phyloP scores from a whole-genome alignment of 441 rosid species.

The Erysimum pusillum region DNA sequence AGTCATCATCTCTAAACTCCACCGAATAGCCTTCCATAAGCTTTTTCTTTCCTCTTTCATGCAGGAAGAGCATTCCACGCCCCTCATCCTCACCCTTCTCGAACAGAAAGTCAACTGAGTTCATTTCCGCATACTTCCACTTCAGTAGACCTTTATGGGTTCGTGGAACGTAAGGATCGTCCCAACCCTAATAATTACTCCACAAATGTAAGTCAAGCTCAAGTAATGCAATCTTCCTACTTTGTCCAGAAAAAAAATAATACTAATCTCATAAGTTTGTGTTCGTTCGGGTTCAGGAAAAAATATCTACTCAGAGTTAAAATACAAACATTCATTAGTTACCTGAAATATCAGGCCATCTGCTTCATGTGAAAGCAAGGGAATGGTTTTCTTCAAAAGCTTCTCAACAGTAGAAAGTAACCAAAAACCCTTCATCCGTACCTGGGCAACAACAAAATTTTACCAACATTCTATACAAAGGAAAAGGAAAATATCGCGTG shows the following conservation, averaged over 20 bases:
- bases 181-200: slow-evolving; percentile 80
- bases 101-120: slow-evolving; percentile 89
- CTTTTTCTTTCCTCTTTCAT: slow-evolving; percentile 84
- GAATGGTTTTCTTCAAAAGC: slow-evolving; percentile 78
- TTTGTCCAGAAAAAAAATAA: background rate
- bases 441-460: slow-evolving; percentile 54
- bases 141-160: slow-evolving; percentile 93
- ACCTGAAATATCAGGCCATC: slow-evolving; percentile 99
- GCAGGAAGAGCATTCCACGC: slow-evolving; percentile 59
- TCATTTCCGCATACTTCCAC: slow-evolving; percentile 96
- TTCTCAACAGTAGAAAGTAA: slow-evolving; percentile 82
- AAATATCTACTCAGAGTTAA: background rate
- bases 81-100: slow-evolving; percentile 69
- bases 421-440: slow-evolving; percentile 92
- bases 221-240: background rate
- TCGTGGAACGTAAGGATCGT: slow-evolving; percentile 94
- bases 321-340: slow-evolving; percentile 13
- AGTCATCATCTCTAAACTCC: slow-evolving; percentile 75
- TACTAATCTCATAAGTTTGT: background rate
- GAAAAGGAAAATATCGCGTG: background rate
- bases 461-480: slow-evolving; percentile 19
- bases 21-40: slow-evolving; percentile 76
- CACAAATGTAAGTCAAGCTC: slow-evolving; percentile 8
- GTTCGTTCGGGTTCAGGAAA: background rate
- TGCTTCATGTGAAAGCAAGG: slow-evolving; percentile 91